Conservation (phyloP, 257 asterid genomes). For the Ajuga chamaepitys region DNA sequence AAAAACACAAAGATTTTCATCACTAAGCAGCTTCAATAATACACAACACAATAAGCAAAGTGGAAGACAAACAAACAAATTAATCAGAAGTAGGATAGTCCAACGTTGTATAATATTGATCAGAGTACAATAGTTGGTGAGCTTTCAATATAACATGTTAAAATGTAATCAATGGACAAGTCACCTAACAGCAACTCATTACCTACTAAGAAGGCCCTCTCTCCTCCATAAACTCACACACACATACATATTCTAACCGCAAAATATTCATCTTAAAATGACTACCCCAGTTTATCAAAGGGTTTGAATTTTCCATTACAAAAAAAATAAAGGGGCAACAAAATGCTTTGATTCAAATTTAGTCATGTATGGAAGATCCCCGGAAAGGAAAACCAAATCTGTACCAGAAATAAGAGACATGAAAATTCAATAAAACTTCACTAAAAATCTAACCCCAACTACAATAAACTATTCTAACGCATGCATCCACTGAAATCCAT, state of each 20-base stretch:
- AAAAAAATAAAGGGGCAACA: too few relatives aligned
- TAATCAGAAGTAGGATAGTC: background rate
- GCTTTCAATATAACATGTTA: background rate
- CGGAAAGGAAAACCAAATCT: conserved; percentile 10
- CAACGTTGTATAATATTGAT: conserved; percentile 4
- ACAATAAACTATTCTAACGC: conserved; percentile 11
- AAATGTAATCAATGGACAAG: conserved; percentile 9
- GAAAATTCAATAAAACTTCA: conserved; percentile 22
- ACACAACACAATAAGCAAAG: background rate
- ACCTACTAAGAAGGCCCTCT: conserved; percentile 22
- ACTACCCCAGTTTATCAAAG: too few relatives aligned
- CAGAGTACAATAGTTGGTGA: conserved; percentile 19
- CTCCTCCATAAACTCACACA: background rate
- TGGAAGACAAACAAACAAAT: background rate
- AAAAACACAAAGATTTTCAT: background rate
- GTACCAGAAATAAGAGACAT: background rate
- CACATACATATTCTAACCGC: background rate
- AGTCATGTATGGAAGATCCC: background rate
- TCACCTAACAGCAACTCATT: conserved; percentile 28
- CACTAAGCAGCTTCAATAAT: conserved; percentile 9
- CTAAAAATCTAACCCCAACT: conserved; percentile 10
- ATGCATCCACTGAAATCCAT: conserved; percentile 29
- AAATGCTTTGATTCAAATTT: background rate
- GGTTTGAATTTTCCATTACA: too few relatives aligned
- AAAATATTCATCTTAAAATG: background rate